Evolutionary conservation across 257 asterid genomes (phyloP).

Genomic region (Solanum pennellii): DNA sequence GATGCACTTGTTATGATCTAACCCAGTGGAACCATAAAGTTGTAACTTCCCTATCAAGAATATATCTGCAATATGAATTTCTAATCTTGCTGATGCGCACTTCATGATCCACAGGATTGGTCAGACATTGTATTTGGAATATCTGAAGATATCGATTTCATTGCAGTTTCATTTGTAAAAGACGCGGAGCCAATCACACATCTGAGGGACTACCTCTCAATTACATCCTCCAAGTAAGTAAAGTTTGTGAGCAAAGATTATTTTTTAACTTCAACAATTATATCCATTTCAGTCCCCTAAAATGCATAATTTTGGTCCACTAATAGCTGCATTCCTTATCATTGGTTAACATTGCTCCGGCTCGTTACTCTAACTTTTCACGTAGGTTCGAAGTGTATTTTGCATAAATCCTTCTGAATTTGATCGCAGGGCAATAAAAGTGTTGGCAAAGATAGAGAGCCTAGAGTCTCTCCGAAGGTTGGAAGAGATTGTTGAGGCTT

Average conservation of each 20-base stretch:
- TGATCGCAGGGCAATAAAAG: conserved; percentile 43
- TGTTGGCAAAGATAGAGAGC: conserved; percentile 76
- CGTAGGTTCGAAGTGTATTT: background rate
- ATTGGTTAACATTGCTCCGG: background rate
- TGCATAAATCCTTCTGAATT: background rate
- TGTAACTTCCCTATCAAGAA: background rate
- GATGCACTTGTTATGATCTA: background rate
- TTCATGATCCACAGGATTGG: conserved; percentile 49
- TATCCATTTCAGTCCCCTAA: background rate
- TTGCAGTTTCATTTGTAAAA: conserved; percentile 79
- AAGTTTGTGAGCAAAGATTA: background rate
- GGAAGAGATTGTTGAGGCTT: conserved; percentile 61
- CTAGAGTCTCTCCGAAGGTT: conserved; percentile 52
- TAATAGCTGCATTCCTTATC: background rate
- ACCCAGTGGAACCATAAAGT: background rate
- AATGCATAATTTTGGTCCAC: background rate
- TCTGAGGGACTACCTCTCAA: conserved; percentile 47
- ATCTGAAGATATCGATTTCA: conserved; percentile 68
- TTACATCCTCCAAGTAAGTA: conserved; percentile 43
- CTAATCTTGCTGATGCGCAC: background rate
- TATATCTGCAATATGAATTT: background rate
- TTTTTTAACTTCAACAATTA: background rate
- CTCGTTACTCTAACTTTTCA: background rate
- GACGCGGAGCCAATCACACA: conserved; percentile 52
- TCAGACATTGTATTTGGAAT: conserved; percentile 66